A percentile compares a stretch with the other conserved stretches of the same genome.
These are phyloP conservation scores for Calonectria fujianensis DNA, from an alignment of 2,329 filamentous ascomycete genomes.

Conservation along the genomic window DNA sequence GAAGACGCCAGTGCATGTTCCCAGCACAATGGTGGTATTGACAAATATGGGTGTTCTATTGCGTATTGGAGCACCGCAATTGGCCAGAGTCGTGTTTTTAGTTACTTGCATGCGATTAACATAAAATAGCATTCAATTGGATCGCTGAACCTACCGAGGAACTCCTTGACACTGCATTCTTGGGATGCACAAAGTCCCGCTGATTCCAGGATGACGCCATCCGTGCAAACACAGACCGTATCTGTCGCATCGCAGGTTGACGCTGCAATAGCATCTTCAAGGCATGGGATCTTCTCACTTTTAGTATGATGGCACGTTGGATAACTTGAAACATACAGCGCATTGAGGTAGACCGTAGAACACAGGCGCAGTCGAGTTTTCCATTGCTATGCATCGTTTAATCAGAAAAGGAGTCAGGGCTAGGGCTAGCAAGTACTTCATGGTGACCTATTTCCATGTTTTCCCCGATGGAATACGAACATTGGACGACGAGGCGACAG, in stretches of 20 bases:
- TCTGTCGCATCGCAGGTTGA: not conserved
- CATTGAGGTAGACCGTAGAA: not conserved
- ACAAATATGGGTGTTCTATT: conserved; percentile 37
- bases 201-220: not conserved
- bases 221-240: not conserved
- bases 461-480: not conserved
- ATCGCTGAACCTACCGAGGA: not conserved
- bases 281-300: not conserved
- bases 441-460: not conserved
- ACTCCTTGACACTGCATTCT: not conserved
- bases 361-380: not conserved
- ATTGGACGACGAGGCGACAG: not conserved
- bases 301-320: not conserved
- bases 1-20: conserved; percentile 38
- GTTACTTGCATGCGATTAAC: conserved; percentile 22
- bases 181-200: not conserved
- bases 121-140: not conserved
- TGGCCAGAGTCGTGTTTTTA: conserved; percentile 37
- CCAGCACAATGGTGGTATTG: conserved; percentile 41
- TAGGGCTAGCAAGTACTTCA: not conserved
- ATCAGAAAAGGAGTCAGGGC: not conserved
- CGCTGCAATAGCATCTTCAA: not conserved
- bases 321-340: not conserved
- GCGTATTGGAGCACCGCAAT: conserved; percentile 39
- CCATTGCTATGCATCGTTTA: not conserved